phyloP scores from a whole-genome alignment of 2,329 filamentous ascomycete species.

The Exophiala aquamarina region DNA sequence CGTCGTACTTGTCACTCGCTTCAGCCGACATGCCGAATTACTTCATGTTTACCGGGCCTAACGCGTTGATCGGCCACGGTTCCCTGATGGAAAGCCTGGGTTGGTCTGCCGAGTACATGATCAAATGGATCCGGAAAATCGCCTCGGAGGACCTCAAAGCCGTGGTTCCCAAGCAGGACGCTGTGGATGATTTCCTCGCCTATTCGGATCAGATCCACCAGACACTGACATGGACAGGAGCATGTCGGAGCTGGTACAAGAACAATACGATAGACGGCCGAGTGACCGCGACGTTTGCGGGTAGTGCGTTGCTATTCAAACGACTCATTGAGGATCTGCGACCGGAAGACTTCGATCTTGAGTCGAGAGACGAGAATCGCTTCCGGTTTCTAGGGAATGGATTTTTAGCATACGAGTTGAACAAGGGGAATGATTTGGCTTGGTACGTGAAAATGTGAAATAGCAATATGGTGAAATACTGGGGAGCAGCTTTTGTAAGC shows the following conservation, averaged over 20 bases:
- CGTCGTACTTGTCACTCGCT: conserved; percentile 29
- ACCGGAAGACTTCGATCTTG: conserved; percentile 19
- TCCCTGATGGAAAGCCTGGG: conserved; percentile 25
- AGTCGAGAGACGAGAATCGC: conserved; percentile 20
- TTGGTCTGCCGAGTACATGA: conserved; percentile 29
- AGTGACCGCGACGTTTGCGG: conserved; percentile 47
- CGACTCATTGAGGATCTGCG: conserved; percentile 38
- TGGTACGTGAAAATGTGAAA: conserved; percentile 26
- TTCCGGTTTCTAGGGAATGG: conserved; percentile 39
- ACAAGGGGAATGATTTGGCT: conserved; percentile 33
- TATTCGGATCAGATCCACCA: conserved; percentile 52
- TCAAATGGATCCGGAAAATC: conserved; percentile 33
- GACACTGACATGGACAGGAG: conserved; percentile 43
- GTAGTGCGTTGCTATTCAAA: conserved; percentile 40
- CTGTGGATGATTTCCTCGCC: conserved; percentile 48
- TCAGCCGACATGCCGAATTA: conserved; percentile 33
- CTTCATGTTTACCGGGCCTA: conserved; percentile 33
- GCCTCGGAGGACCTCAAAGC: conserved; percentile 33
- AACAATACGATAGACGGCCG: conserved; percentile 43
- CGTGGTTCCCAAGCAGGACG: conserved; percentile 40
- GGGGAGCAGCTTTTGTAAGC: no score
- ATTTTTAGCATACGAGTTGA: conserved; percentile 42
- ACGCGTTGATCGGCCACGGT: conserved; percentile 29
- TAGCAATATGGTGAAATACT: no score
- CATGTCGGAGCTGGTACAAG: conserved; percentile 48